Base-by-base conservation (phyloP, 805 yeast species). In the Sungouiella blattae region DNA sequence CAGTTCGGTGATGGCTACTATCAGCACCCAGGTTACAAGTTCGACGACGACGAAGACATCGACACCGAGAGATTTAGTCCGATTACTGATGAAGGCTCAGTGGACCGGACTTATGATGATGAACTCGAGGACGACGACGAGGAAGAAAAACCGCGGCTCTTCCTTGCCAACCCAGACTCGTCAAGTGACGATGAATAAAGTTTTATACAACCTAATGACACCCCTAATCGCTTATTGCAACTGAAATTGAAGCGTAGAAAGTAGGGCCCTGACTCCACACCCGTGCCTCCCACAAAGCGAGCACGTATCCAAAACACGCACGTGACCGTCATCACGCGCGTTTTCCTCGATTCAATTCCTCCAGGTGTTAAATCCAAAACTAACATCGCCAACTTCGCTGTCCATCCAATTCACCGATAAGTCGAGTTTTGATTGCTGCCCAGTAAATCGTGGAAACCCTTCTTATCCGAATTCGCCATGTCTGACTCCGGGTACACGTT, bases 401-500 rank as follows among this genome's bases (percentile, higher is more conserved):
- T 18, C 11, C 26, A n/a, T n/a, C n/a, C 13, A 23, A 17, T 13
- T 21, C 11, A 24, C 6, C 6, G 6, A 6, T 11, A 6, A 24
- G n/a, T 6, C 5, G 5, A 24, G 13, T 12, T 24, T 12, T 15
- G 17, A 18, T 3, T 5, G 28, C 28, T 33, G 32, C 36, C 33
- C 41, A 30, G 18, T 32, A 32, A 37, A 37, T 22, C 13, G 20
- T 27, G 18, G 23, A 30, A 29, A 29, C 33, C 15, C 17, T n/a
- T n/a, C 33, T 20, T n/a, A n/a, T n/a, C n/a, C n/a, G n/a, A n/a
- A n/a, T n/a, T n/a, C 32, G 28, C n/a, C 25, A 48, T 48, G 53
- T 36, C 49, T 9, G 47, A 37, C 42, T 45, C 54, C 26, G 88
- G 89, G 7, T 87, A 87, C 57, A 85, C 94, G 18, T 69, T 87